Conservation (phyloP, 1,284 basidiomycete species). For the Omphalotus olearius region DNA sequence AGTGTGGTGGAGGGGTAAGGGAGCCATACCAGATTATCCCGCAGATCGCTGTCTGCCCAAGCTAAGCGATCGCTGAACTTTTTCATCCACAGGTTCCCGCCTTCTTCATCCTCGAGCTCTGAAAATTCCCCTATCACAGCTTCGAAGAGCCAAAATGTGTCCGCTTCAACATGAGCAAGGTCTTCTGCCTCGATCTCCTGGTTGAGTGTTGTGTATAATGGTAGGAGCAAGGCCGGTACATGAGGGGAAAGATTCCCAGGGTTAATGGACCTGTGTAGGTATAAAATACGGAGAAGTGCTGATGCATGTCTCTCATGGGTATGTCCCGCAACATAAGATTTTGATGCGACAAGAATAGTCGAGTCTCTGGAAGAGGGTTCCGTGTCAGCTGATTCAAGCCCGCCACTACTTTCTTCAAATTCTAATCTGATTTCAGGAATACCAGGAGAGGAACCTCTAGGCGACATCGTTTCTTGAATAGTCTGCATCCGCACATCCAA, state of each 20-base stretch:
- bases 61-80: slow-evolving; percentile 57
- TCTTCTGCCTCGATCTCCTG: slow-evolving; percentile 62
- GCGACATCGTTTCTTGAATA: slow-evolving; percentile 31
- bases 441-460: slow-evolving; percentile 21
- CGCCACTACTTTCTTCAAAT: slow-evolving; percentile 16
- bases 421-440: slow-evolving; percentile 58
- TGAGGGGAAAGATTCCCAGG: slow-evolving; percentile 67
- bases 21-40: slow-evolving; percentile 51
- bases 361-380: slow-evolving; percentile 23
- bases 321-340: slow-evolving; percentile 37
- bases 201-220: slow-evolving; percentile 58
- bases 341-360: slow-evolving; percentile 52
- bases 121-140: slow-evolving; percentile 67
- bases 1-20: neutral
- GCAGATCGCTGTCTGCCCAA: slow-evolving; percentile 64
- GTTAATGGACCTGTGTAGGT: slow-evolving; percentile 66
- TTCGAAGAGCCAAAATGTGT: slow-evolving; percentile 79
- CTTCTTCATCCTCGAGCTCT: slow-evolving; percentile 65
- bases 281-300: slow-evolving; percentile 66
- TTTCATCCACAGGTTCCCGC: slow-evolving; percentile 56
- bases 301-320: slow-evolving; percentile 60
- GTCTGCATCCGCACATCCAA: slow-evolving; percentile 50
- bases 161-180: slow-evolving; percentile 66
- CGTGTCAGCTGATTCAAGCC: slow-evolving; percentile 24
- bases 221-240: slow-evolving; percentile 62